Percentiles rank a stretch among this genome's conserved stretches.
These are phyloP conservation scores for Penicillium olsonii DNA, from an alignment of 2,329 filamentous ascomycete species.

Conservation along the genomic window DNA sequence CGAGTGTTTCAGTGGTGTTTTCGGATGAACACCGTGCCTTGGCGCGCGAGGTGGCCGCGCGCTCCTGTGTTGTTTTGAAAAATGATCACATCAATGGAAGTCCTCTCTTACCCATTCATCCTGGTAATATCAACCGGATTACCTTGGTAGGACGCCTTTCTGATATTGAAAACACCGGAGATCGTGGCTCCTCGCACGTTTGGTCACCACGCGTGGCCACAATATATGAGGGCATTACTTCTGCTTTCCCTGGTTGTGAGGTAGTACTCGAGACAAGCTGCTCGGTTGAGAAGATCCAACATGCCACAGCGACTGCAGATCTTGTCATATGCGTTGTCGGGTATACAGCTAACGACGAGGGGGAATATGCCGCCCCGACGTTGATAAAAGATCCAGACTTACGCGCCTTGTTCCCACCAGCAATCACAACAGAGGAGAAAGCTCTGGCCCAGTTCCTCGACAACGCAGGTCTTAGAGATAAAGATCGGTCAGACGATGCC, in stretches of 20 bases:
- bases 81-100: constrained; percentile 4
- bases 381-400: too few species aligned
- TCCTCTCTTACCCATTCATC: constrained; percentile 6
- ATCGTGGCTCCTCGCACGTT: constrained; percentile 13
- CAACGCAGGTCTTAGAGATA: too few species aligned
- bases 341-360: constrained; percentile 11
- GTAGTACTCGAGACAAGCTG: too few species aligned
- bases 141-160: constrained; percentile 12
- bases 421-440: too few species aligned
- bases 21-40: too few species aligned
- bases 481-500: too few species aligned
- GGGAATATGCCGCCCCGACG: too few species aligned
- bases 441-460: too few species aligned
- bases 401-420: too few species aligned
- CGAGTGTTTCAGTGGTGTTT: too few species aligned
- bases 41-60: too few species aligned
- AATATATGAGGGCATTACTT: constrained; percentile 4
- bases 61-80: too few species aligned
- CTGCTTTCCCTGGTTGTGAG: constrained; percentile 3
- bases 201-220: constrained; percentile 9
- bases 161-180: constrained; percentile 10
- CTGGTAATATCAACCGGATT: constrained; percentile 1
- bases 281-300: not conserved
- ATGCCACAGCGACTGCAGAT: constrained; percentile 6
- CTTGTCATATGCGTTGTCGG: constrained; percentile 13